A percentile compares a stretch with the other conserved stretches of the same genome.
phyloP scores from a whole-genome alignment of 345 rosid species.

The Geranium brycei region DNA sequence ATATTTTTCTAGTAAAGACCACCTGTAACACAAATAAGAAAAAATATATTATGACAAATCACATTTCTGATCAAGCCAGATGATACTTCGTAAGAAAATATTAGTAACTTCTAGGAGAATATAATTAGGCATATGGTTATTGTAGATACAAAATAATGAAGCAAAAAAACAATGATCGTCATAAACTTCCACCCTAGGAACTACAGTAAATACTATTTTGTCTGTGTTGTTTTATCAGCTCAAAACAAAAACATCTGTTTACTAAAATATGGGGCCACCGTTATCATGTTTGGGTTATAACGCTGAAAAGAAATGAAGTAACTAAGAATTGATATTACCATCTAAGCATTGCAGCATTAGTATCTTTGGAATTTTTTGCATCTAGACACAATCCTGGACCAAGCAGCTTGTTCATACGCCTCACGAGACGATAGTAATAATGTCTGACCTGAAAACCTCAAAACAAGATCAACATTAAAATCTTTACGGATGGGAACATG shows the following conservation, averaged over 20 bases:
- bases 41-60: no score
- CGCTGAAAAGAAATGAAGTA: not conserved
- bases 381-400: slow-evolving; percentile 86
- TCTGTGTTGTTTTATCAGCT: not conserved
- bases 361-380: slow-evolving; percentile 96
- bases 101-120: no score
- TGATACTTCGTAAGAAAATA: no score
- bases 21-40: slow-evolving; percentile 31
- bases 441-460: slow-evolving; percentile 71
- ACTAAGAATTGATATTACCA: slow-evolving; percentile 37
- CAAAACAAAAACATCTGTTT: no score
- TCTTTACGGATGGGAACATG: not conserved
- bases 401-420: slow-evolving; percentile 95
- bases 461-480: slow-evolving; percentile 3
- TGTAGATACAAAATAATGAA: not conserved
- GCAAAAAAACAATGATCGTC: not conserved
- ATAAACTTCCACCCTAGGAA: not conserved
- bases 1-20: slow-evolving; percentile 95
- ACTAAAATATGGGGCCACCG: not conserved
- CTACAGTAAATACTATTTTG: not conserved
- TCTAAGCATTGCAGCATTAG: slow-evolving; percentile 98
- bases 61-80: not conserved
- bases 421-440: slow-evolving; percentile 90
- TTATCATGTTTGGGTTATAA: not conserved
- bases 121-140: not conserved